Percentiles rank a stretch among this genome's conserved stretches.
phyloP scores from a whole-genome alignment of 2,329 filamentous ascomycete species.

The Dactylonectria macrodidyma region DNA sequence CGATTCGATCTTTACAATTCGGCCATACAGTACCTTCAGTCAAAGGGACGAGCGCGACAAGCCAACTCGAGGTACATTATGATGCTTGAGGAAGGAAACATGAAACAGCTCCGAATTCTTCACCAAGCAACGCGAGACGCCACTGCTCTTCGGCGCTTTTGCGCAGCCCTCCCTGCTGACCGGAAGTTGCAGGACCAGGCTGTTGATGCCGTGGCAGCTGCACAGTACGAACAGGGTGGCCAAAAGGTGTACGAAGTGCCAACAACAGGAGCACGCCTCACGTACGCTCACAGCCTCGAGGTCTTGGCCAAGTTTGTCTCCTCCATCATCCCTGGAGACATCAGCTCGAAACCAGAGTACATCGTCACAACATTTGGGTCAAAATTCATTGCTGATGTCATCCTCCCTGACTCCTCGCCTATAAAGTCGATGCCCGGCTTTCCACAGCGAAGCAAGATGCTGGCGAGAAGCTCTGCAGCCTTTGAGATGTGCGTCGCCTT shows the following conservation, averaged over 20 bases:
- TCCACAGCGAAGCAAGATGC: constrained; percentile 76
- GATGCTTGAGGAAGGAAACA: constrained; percentile 84
- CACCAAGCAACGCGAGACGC: constrained; percentile 74
- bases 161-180: constrained; percentile 80
- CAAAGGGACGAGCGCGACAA: constrained; percentile 87
- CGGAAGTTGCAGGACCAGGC: constrained; percentile 63
- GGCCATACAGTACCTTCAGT: constrained; percentile 96
- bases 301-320: constrained; percentile 82
- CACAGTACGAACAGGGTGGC: constrained; percentile 39
- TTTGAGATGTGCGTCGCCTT: constrained; percentile 85
- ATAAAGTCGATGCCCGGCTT: constrained; percentile 76
- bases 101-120: constrained; percentile 69
- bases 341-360: constrained; percentile 68
- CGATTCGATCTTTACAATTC: constrained; percentile 91
- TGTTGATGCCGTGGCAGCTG: constrained; percentile 33
- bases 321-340: constrained; percentile 63
- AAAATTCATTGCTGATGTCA: constrained; percentile 82
- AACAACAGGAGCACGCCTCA: constrained; percentile 82
- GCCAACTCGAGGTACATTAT: constrained; percentile 84
- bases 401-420: constrained; percentile 82
- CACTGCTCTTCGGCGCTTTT: constrained; percentile 80
- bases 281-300: constrained; percentile 80
- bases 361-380: constrained; percentile 69
- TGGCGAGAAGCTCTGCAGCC: constrained; percentile 90
- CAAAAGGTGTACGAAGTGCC: constrained; percentile 73